phyloP scores from a whole-genome alignment of 1,139 yeast genomes.

The Blastobotrys capitulatus region DNA sequence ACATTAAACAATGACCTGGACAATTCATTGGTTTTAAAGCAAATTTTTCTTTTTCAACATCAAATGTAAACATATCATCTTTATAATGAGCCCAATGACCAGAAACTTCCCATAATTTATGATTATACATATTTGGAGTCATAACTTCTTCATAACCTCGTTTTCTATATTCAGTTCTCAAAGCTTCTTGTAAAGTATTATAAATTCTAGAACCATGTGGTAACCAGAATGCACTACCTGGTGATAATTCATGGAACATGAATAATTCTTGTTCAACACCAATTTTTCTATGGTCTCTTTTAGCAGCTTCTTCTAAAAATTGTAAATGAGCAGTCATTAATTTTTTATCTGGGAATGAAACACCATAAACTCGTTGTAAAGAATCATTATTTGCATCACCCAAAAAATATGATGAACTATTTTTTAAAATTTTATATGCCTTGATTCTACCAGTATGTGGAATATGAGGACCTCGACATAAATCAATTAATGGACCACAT shows the following conservation, averaged over 20 bases:
- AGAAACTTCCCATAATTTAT: constrained; percentile 94
- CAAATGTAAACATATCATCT: constrained; percentile 95
- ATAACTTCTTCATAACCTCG: constrained; percentile 97
- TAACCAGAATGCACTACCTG: constrained; percentile 95
- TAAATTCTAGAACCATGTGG: constrained; percentile 98
- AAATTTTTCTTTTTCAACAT: constrained; percentile 77
- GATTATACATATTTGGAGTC: constrained; percentile 95
- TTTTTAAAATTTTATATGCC: constrained; percentile 89
- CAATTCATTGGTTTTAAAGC: constrained; percentile 98
- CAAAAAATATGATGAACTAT: constrained; percentile 92
- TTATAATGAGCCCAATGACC: constrained; percentile 98
- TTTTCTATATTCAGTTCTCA: constrained; percentile 76
- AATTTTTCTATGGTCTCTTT: constrained; percentile 94
- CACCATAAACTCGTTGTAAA: constrained; percentile 95
- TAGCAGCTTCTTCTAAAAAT: constrained; percentile 93
- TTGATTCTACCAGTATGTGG: constrained; percentile 97
- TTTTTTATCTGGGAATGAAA: constrained; percentile 98
- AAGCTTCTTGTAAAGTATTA: constrained; percentile 70
- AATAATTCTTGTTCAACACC: constrained; percentile 96
- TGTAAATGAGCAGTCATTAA: constrained; percentile 92
- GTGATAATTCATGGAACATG: constrained; percentile 92
- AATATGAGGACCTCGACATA: constrained; percentile 97
- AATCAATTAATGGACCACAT: constrained; percentile 96
- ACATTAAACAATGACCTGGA: constrained; percentile 94
- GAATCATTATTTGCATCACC: constrained; percentile 94